Evolutionary conservation across 2,329 filamentous ascomycete genomes (phyloP), one percentile per base, ranked within the genome.

Genomic region (Alternaria metachromatica): DNA sequence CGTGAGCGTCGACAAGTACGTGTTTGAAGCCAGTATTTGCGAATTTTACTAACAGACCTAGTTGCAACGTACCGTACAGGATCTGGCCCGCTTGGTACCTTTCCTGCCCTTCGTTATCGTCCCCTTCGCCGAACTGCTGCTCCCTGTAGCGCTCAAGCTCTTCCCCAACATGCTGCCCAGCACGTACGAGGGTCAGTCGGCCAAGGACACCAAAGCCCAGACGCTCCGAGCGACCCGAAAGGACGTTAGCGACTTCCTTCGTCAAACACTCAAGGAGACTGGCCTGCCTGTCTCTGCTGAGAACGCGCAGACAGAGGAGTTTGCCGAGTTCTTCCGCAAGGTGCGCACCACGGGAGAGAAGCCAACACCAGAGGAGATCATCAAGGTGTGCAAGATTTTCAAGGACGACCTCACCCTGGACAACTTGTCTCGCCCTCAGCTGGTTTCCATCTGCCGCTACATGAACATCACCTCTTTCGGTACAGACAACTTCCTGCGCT

Each of bases 341-440:
- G 88, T 83, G 37, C 83, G 96, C 58, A 90, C 93, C 18, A 97
- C 95, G 1, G 96, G 95, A 68, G 95, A 98, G 84, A 87, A 91
- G 49, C 96, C 96, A 1, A 96, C 92, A 5, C 88, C 90, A 58
- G 88, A 94, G 70, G 96, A 99, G 78, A 93, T 99, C 67, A 97
- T 99, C 85, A 97, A 96, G 83, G 95, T 99, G 67, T 98, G 96
- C 89, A 96, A 97, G 86, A 92, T 97, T 69, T 99, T 99, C 88
- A 96, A 96, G 81, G 96, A 99, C 78, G 96, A 99, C 80, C 80
- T 99, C 74, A 99, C 96, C 0, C 87, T 99, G 30, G 96, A 99
- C 88, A 99, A 99, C 82, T 84, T 99, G 69, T 97, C 94, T 18
- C 88, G 96, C 67, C 96, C 96, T 15, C 96, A 99, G 82, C 86